Percentiles rank a stretch among this genome's conserved stretches.
These are phyloP conservation scores for Diospyros kaki DNA, from an alignment of 148 eudicot species.

Conservation along the genomic window DNA sequence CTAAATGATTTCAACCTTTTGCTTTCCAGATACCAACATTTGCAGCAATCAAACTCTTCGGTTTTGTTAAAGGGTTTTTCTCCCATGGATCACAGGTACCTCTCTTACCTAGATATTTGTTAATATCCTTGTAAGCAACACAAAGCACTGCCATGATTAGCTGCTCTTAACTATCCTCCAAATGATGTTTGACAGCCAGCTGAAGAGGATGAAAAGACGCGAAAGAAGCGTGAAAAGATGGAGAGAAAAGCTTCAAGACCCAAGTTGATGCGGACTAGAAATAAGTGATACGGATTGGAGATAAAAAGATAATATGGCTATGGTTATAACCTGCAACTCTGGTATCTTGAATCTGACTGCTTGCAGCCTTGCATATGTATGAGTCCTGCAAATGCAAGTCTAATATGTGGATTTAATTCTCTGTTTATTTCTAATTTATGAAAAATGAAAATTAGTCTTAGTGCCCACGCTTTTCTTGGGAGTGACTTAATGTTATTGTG, in stretches of 20 bases:
- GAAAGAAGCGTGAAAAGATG: conserved; percentile 54
- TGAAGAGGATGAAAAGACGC: conserved; percentile 55
- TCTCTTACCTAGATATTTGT: neutral
- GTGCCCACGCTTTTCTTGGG: no score
- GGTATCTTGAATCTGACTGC: neutral
- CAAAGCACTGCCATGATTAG: neutral
- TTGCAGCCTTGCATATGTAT: neutral
- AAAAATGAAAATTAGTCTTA: no score
- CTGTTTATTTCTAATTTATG: no score
- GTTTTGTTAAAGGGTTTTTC: conserved; percentile 62
- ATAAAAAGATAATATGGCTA: neutral
- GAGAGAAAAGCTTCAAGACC: conserved; percentile 57
- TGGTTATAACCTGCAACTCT: neutral
- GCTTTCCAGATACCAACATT: conserved; percentile 75
- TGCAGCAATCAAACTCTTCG: conserved; percentile 61
- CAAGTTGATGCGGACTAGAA: conserved; percentile 42
- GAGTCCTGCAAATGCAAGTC: neutral
- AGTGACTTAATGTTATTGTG: no score
- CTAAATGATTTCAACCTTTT: conserved; percentile 8
- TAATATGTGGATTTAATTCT: no score
- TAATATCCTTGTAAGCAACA: neutral
- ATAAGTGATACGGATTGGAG: conserved; percentile 17
- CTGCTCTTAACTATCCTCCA: neutral
- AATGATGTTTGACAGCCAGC: conserved; percentile 24
- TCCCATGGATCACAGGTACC: conserved; percentile 70